A percentile compares a stretch with the other conserved stretches of the same genome.
These are phyloP conservation scores for Aurantiochytrium sp. DNA, from an alignment of 108 stramenopile species.

Conservation along the genomic window DNA sequence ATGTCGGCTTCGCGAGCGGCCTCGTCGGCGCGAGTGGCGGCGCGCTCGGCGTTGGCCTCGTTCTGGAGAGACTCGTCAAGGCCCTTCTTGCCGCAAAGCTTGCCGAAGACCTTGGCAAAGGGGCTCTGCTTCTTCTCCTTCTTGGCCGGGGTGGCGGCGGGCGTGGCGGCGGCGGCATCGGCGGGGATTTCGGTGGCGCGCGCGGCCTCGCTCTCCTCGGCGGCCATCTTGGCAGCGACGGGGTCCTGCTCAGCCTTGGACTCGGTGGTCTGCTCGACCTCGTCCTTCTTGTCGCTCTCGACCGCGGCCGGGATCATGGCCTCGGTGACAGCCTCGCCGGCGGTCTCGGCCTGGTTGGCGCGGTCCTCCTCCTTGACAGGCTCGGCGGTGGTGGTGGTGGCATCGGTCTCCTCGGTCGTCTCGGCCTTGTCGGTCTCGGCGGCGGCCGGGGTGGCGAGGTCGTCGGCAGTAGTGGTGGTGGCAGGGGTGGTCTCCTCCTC, in stretches of 20 bases:
- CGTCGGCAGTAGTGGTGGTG: background rate
- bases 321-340: background rate
- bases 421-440: background rate
- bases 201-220: background rate
- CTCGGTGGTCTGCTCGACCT: background rate
- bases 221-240: constrained; percentile 5
- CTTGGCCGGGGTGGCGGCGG: background rate
- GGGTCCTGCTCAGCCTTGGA: background rate
- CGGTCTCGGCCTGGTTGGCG: background rate
- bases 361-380: background rate
- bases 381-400: background rate
- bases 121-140: constrained; percentile 9
- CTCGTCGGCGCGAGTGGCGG: background rate
- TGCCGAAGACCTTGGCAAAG: background rate
- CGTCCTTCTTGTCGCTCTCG: background rate
- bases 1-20: background rate
- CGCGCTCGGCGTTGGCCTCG: background rate
- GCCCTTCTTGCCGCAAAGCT: background rate
- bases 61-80: background rate
- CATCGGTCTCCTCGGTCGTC: background rate
- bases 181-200: background rate
- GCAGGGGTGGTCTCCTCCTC: background rate
- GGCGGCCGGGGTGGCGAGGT: background rate
- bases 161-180: background rate
- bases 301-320: background rate